Percentiles rank a stretch among this genome's conserved stretches.
phyloP scores from a whole-genome alignment of 1,139 yeast species.

The Trichomonascaceae sp. region DNA sequence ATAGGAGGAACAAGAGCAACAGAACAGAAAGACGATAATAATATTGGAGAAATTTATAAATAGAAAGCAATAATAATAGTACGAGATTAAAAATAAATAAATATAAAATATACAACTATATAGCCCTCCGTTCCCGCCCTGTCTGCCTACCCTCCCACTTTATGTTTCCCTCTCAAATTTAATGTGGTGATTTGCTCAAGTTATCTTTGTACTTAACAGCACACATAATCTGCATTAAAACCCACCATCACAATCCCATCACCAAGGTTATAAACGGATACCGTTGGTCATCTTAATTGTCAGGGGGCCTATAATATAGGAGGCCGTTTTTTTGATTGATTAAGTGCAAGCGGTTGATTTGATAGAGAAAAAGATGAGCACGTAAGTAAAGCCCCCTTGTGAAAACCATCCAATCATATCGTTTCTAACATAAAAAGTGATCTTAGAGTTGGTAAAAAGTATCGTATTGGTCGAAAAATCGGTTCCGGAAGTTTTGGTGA shows the following conservation, averaged over 20 bases:
- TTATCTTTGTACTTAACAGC: background rate
- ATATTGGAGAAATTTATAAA: too few relatives aligned
- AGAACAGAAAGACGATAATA: too few relatives aligned
- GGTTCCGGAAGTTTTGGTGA: conserved; percentile 98
- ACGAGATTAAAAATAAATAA: too few relatives aligned
- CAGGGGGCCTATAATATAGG: background rate
- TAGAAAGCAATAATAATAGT: too few relatives aligned
- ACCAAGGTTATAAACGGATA: background rate
- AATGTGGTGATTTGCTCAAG: background rate
- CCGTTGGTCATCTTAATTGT: background rate
- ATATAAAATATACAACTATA: too few relatives aligned
- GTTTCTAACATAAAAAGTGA: conserved; percentile 34
- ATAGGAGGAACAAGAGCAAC: too few relatives aligned
- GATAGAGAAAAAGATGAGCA: background rate
- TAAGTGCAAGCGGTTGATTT: background rate
- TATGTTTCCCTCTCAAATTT: background rate
- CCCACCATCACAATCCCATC: background rate
- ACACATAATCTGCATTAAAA: background rate
- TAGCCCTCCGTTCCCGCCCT: too few relatives aligned
- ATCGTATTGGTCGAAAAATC: conserved; percentile 90
- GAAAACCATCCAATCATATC: background rate
- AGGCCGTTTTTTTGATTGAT: background rate
- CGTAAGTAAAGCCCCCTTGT: background rate
- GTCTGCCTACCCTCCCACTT: too few relatives aligned
- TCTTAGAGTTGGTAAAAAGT: conserved; percentile 88